Evolutionary conservation across 2,329 filamentous ascomycete genomes (phyloP), one percentile per base, ranked within the genome.

Genomic region (Aspergillus sp.): DNA sequence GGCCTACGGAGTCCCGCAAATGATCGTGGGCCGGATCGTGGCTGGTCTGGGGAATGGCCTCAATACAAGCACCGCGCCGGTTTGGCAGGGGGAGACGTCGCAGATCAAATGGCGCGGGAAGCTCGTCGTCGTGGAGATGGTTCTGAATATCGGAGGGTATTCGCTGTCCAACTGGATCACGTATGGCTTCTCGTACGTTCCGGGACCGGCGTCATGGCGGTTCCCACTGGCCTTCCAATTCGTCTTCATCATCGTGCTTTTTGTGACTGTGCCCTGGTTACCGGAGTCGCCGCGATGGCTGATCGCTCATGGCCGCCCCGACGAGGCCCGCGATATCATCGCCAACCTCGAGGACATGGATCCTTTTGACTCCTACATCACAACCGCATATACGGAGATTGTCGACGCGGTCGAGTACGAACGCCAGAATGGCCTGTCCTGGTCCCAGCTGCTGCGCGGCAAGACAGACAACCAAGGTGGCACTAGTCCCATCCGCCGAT

Each of bases 41-140:
- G 73, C 73, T 7, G 75, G 73, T 5, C 60, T 75, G 45, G 56
- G 56, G 34, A 53, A 53, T 19, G 74, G 73, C 7, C 65, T 76
- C 42, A 76, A 76, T 50, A 76, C 73, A 1, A 64, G 70, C 0
- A 73, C 71, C 2, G 72, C 71, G 9, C 72, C 70, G 5, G 66
- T 75, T 4, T 77, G 73, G 72, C 73, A 67, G 55, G 69, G 71
- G 5, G 74, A 77, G 51, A 76, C 72, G 0, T 72, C 70, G 1
- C 71, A 71, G 49, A 63, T 67, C n/a, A 59, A 62, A 7, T 49
- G 48, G 44, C 43, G 54, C 45, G 54, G 54, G 0, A 56, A 57
- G 39, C 42, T 53, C 29, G 56, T 61, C 62, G 56, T 62, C 10
- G 48, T 63, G 6, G 61, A 66, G 43, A 58, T 62, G 52, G 55